Conservation (phyloP, 129 eudicot species). For the Artemisia tridentata region DNA sequence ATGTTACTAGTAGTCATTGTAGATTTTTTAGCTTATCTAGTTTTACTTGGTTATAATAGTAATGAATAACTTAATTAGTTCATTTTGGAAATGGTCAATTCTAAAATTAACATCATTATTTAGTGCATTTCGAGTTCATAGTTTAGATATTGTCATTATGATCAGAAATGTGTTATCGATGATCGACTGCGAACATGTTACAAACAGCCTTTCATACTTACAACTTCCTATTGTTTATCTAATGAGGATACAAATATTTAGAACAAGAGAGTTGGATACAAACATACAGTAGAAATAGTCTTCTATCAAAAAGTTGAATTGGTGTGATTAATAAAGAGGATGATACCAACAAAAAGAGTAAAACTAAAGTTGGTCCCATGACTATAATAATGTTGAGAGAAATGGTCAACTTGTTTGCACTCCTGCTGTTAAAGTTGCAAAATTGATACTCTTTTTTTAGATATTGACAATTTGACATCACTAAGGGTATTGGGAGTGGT, state of each 20-base stretch:
- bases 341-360: slow-evolving; percentile 22
- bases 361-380: slow-evolving; percentile 25
- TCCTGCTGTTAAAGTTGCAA: slow-evolving; percentile 3
- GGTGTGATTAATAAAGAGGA: slow-evolving; percentile 1
- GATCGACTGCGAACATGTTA: too few species aligned
- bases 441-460: too few species aligned
- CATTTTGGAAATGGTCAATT: slow-evolving; percentile 20
- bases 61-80: slow-evolving; percentile 26
- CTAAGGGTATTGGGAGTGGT: too few species aligned
- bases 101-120: not conserved
- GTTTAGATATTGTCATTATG: not conserved
- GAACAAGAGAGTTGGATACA: too few species aligned
- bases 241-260: too few species aligned
- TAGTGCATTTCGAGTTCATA: not conserved
- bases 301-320: not conserved
- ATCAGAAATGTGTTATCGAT: not conserved
- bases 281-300: too few species aligned
- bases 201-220: too few species aligned
- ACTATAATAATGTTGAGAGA: slow-evolving; percentile 4
- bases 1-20: slow-evolving; percentile 25
- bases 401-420: slow-evolving; percentile 26
- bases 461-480: too few species aligned
- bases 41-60: slow-evolving; percentile 14
- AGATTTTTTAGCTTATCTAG: slow-evolving; percentile 29
- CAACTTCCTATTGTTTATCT: too few species aligned